Evolutionary conservation across 495 filamentous ascomycete genomes (phyloP), one percentile per base, ranked within the genome.

Genomic region (Trichoderma reesei): DNA sequence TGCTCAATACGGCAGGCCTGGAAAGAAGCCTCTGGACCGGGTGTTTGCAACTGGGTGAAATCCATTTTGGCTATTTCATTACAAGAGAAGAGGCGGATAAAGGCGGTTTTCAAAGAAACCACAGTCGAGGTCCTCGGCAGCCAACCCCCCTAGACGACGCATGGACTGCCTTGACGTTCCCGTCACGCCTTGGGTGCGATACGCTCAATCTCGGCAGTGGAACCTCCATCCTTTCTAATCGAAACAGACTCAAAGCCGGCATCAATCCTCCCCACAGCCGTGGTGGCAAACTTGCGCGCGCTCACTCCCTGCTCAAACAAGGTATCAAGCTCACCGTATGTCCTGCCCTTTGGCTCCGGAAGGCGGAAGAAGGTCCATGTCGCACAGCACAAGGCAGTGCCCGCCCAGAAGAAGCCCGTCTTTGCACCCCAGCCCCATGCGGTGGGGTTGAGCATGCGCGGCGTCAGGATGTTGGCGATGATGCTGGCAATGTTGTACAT

Each of bases 331-430:
- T 39, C 37, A 39, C 42, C 42, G 42, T 46, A 46, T 46, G 16
- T n/a, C 16, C 42, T 46, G 42, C 42, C 42, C 64, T 71, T 71
- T 11, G 72, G 72, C 63, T 75, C 74, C 13, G 74, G 74, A 16
- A 76, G 60, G 39, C 73, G 66, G 42, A 73, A 72, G 41, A 68
- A 74, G 10, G 71, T 68, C 73, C 74, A 76, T 26, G 71, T 48
- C 1, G 67, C 63, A 8, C 76, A 82, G 26, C 76, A 59, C 41
- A 79, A 68, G 65, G 76, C 79, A 42, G 70, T 73, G 0, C 76
- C 82, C 7, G 76, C 80, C 81, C 80, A 85, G 66, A 85, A 84
- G 68, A 80, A 84, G 0, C 73, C 81, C 2, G 70, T 69, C 51
- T 70, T 74, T 41, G 69, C 74, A 1, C 75, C 74, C 81, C 81